Evolutionary conservation across 2,329 filamentous ascomycete species (phyloP).

Genomic region (Xylaria sp.): DNA sequence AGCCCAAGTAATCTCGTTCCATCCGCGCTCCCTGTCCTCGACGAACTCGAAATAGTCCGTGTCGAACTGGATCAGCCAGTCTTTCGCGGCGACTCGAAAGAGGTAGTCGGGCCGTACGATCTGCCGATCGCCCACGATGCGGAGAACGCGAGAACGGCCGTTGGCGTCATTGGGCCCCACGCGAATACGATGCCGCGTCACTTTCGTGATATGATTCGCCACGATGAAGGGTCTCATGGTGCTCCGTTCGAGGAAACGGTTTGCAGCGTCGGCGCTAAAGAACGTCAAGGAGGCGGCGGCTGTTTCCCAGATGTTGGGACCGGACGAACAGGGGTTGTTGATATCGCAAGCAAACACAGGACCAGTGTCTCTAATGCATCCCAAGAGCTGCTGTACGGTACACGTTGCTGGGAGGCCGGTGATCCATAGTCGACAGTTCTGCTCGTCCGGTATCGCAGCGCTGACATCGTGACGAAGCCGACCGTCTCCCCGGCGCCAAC

Average conservation of each 20-base stretch:
- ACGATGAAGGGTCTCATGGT: neutral
- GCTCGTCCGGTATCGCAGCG: neutral
- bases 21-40: too few species aligned
- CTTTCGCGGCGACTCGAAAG: neutral
- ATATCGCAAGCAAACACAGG: slow-evolving; percentile 12
- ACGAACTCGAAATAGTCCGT: slow-evolving; percentile 4
- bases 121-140: slow-evolving; percentile 1
- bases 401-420: slow-evolving; percentile 12
- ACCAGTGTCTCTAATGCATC: slow-evolving; percentile 3
- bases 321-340: neutral
- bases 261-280: slow-evolving; percentile 19
- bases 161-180: neutral
- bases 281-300: slow-evolving; percentile 21
- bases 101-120: slow-evolving; percentile 10
- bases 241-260: neutral
- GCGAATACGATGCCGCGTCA: slow-evolving; percentile 5
- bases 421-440: slow-evolving; percentile 21
- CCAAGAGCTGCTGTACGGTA: slow-evolving; percentile 1
- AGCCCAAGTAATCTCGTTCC: slow-evolving; percentile 16
- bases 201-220: neutral
- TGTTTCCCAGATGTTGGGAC: neutral
- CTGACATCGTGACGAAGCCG: neutral
- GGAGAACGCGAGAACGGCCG: slow-evolving; percentile 19
- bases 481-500: neutral
- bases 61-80: slow-evolving; percentile 1